These are phyloP conservation scores for Annona squamosa DNA, from an alignment of 164 flowering plant genomes.

Conservation along the genomic window DNA sequence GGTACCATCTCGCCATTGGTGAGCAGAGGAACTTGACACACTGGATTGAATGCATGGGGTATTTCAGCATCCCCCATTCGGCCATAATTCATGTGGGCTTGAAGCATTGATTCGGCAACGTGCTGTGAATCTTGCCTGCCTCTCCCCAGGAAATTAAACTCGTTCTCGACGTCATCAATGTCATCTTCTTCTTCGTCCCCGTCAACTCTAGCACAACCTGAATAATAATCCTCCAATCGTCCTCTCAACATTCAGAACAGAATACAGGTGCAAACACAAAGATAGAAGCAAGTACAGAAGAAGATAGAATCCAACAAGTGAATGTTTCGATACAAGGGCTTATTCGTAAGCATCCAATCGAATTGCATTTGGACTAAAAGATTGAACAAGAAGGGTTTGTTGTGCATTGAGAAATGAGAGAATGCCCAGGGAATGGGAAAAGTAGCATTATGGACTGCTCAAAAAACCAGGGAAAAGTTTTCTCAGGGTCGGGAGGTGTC, in stretches of 20 bases:
- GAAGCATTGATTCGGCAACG: slow-evolving; percentile 30
- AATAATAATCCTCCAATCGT: neutral
- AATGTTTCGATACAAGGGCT: neutral
- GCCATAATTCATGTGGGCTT: slow-evolving; percentile 32
- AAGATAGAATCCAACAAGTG: neutral
- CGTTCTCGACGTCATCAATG: slow-evolving; percentile 8
- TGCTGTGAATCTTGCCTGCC: slow-evolving; percentile 28
- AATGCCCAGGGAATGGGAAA: neutral
- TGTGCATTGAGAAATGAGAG: too few relatives aligned
- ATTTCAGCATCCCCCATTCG: slow-evolving; percentile 27
- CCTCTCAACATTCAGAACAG: neutral
- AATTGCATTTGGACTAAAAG: too few relatives aligned
- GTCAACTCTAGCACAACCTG: slow-evolving; percentile 56
- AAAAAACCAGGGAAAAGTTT: too few relatives aligned
- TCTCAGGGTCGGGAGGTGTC: too few relatives aligned
- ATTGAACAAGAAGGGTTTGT: too few relatives aligned
- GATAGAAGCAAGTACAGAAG: neutral
- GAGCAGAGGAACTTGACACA: slow-evolving; percentile 36
- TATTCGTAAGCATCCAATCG: too few relatives aligned
- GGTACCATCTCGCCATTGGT: slow-evolving; percentile 36
- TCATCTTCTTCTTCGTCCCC: slow-evolving; percentile 22
- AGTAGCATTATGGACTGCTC: too few relatives aligned
- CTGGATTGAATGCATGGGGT: slow-evolving; percentile 30
- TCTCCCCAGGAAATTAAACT: slow-evolving; percentile 25
- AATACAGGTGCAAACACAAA: neutral